These are phyloP conservation scores for Inga leiocalycina DNA, from an alignment of 306 rosid genomes.

Conservation along the genomic window DNA sequence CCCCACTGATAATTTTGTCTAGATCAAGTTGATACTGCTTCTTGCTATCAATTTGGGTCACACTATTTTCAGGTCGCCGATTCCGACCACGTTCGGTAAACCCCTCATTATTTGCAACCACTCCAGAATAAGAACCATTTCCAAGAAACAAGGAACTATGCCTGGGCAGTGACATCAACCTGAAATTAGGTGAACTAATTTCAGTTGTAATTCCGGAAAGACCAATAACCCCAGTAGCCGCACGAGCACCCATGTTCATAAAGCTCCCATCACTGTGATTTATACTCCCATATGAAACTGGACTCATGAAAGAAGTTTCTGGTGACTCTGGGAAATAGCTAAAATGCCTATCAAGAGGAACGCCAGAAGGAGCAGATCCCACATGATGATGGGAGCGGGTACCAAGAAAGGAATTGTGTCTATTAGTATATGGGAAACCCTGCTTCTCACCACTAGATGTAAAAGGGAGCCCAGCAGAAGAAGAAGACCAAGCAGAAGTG, in stretches of 20 bases:
- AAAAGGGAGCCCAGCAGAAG: slow-evolving; percentile 54
- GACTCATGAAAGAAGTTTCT: slow-evolving; percentile 58
- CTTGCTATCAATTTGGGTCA: slow-evolving; percentile 56
- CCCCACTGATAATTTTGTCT: slow-evolving; percentile 65
- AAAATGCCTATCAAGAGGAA: slow-evolving; percentile 65
- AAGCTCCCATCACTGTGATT: slow-evolving; percentile 50
- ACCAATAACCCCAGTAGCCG: slow-evolving; percentile 47
- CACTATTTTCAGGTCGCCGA: slow-evolving; percentile 59
- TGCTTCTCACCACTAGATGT: slow-evolving; percentile 64
- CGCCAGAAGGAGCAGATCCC: slow-evolving; percentile 76
- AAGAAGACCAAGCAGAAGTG: slow-evolving; percentile 60
- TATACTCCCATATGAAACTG: slow-evolving; percentile 50
- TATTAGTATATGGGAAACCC: slow-evolving; percentile 45
- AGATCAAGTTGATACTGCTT: slow-evolving; percentile 80
- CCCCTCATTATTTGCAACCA: slow-evolving; percentile 45
- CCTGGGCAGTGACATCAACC: slow-evolving; percentile 64
- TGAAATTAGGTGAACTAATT: slow-evolving; percentile 56
- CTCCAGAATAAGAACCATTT: slow-evolving; percentile 59
- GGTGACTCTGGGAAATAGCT: slow-evolving; percentile 72
- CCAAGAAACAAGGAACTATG: slow-evolving; percentile 60
- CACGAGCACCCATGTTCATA: slow-evolving; percentile 51
- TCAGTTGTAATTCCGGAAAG: slow-evolving; percentile 58
- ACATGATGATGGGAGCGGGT: slow-evolving; percentile 57
- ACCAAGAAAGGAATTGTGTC: slow-evolving; percentile 54
- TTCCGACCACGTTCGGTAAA: slow-evolving; percentile 57